phyloP scores from a whole-genome alignment of 208 protist species.

The Trypanosoma cruzi region DNA sequence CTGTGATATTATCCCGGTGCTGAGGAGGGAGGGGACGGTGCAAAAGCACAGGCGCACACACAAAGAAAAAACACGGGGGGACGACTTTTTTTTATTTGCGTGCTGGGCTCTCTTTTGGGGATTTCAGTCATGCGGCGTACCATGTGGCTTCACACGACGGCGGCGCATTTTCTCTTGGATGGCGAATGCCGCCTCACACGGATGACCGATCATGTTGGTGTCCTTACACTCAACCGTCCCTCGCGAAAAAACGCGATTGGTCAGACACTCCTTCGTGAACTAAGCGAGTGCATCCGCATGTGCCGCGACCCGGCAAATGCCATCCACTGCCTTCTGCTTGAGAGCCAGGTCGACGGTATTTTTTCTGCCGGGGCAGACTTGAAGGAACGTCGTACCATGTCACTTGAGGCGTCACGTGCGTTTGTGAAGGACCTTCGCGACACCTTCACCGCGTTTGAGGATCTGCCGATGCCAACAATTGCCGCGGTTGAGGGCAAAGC shows the following conservation, averaged over 20 bases:
- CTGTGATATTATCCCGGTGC: too few relatives aligned
- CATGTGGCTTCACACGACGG: slow-evolving; percentile 15
- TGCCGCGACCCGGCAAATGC: slow-evolving; percentile 33
- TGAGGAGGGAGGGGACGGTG: neutral
- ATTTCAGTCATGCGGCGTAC: slow-evolving; percentile 17
- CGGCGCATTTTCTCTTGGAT: slow-evolving; percentile 6
- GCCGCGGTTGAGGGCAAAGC: slow-evolving; percentile 87
- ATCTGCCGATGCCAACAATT: slow-evolving; percentile 81
- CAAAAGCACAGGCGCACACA: too few relatives aligned
- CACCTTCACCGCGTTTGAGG: slow-evolving; percentile 78
- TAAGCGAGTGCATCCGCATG: slow-evolving; percentile 43
- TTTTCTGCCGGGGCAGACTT: slow-evolving; percentile 85
- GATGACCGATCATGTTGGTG: slow-evolving; percentile 32
- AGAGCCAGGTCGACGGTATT: slow-evolving; percentile 62
- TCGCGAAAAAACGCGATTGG: slow-evolving; percentile 64
- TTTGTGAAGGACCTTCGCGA: slow-evolving; percentile 76
- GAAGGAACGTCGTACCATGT: slow-evolving; percentile 71
- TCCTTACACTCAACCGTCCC: slow-evolving; percentile 57
- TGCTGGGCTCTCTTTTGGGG: neutral
- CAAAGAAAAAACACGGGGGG: neutral
- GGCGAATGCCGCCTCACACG: slow-evolving; percentile 45
- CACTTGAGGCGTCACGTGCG: slow-evolving; percentile 45
- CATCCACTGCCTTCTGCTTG: slow-evolving; percentile 65
- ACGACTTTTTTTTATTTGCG: neutral
- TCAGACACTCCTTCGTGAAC: slow-evolving; percentile 37